Evolutionary conservation across 352 stramenopile species (phyloP).

Genomic region (Phytophthora rubi): DNA sequence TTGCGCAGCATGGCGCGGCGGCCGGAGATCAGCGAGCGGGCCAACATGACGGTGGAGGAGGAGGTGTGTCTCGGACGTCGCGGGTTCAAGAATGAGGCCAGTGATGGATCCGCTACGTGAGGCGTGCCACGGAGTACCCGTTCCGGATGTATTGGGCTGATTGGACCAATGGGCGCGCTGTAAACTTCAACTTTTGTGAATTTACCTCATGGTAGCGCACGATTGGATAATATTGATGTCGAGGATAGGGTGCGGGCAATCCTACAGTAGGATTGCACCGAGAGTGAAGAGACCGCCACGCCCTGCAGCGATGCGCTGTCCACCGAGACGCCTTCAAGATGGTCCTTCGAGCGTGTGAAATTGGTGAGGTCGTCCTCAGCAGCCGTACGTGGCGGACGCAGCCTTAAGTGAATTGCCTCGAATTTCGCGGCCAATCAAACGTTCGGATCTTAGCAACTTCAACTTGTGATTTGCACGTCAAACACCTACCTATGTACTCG

Average conservation of each 20-base stretch:
- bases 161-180: not conserved
- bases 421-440: conserved; percentile 13
- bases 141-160: not conserved
- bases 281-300: conserved; percentile 5
- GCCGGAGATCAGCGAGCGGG: conserved; percentile 28
- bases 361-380: not conserved
- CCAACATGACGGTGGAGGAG: conserved; percentile 24
- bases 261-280: not conserved
- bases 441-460: conserved; percentile 8
- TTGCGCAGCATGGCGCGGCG: conserved; percentile 34
- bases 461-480: conserved; percentile 12
- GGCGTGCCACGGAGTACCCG: not conserved
- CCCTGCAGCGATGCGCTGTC: conserved; percentile 1
- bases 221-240: conserved; percentile 26
- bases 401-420: conserved; percentile 5
- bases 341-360: not conserved
- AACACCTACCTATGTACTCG: no score
- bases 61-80: conserved; percentile 7
- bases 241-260: conserved; percentile 9
- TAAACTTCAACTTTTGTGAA: not conserved
- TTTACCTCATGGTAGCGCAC: not conserved
- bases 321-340: conserved; percentile 11
- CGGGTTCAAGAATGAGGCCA: conserved; percentile 25
- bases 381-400: not conserved
- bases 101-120: not conserved